Conservation (phyloP, 1,284 basidiomycete species). For the Moesziomyces antarcticus region DNA sequence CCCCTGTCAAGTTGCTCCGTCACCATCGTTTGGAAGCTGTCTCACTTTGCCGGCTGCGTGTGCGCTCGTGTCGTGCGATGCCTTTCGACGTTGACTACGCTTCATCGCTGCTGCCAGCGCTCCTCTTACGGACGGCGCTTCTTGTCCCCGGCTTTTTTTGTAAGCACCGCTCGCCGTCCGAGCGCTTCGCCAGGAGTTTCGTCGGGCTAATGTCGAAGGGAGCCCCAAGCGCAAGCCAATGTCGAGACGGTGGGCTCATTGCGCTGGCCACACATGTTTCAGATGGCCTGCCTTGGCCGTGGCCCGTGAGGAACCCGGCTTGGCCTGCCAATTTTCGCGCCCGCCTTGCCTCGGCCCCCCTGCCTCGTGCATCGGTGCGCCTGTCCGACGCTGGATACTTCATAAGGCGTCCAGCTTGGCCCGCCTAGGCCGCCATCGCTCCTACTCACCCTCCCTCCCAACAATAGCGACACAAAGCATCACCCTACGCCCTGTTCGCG, state of each 20-base stretch:
- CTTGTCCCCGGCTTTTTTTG: neutral
- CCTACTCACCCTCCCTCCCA: conserved; percentile 2
- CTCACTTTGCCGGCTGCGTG: conserved; percentile 30
- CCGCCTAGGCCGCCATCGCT: neutral
- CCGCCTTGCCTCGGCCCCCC: neutral
- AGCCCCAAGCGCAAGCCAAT: too few relatives aligned
- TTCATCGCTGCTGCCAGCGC: too few relatives aligned
- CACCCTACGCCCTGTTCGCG: neutral
- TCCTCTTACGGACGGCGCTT: too few relatives aligned
- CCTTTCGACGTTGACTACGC: conserved; percentile 3
- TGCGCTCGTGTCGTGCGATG: conserved; percentile 2
- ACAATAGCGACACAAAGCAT: neutral
- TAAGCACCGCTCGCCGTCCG: too few relatives aligned
- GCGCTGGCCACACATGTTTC: neutral
- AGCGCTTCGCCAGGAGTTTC: neutral
- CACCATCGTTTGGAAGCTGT: conserved; percentile 28
- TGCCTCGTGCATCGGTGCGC: conserved; percentile 4
- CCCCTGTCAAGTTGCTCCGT: conserved; percentile 16
- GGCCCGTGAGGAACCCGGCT: neutral
- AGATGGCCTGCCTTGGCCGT: neutral
- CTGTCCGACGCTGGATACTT: neutral
- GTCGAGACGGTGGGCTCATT: neutral
- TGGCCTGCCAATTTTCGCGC: conserved; percentile 5
- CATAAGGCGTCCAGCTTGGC: conserved; percentile 24
- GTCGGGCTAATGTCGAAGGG: neutral